Evolutionary conservation across 2,329 filamentous ascomycete genomes (phyloP).

Genomic region (Colletotrichum spinosum): DNA sequence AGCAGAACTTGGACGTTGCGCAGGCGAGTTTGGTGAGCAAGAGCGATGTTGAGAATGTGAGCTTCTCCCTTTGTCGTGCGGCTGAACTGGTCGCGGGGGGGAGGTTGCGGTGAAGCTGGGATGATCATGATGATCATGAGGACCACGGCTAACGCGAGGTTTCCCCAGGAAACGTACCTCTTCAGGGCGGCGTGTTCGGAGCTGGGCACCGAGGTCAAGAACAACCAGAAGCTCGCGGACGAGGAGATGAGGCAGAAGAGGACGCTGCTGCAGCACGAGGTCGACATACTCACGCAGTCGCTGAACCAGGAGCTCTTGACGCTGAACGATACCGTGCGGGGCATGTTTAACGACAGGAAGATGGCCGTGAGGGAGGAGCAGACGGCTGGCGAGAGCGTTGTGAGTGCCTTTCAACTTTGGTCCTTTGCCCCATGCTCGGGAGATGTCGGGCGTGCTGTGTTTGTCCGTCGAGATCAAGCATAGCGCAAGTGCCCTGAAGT

Average conservation of each 20-base stretch:
- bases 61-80: not conserved
- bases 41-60: slow-evolving; percentile 86
- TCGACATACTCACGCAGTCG: slow-evolving; percentile 90
- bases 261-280: slow-evolving; percentile 89
- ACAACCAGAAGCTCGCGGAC: slow-evolving; percentile 79
- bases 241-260: slow-evolving; percentile 87
- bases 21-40: slow-evolving; percentile 86
- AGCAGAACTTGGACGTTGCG: slow-evolving; percentile 83
- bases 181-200: slow-evolving; percentile 96
- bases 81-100: too few species aligned
- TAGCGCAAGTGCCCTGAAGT: too few species aligned
- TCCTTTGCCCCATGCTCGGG: not conserved
- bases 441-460: too few species aligned
- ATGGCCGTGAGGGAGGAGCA: slow-evolving; percentile 93
- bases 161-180: slow-evolving; percentile 79
- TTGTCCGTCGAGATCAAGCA: not conserved
- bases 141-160: not conserved
- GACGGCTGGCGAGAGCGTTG: slow-evolving; percentile 82
- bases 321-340: slow-evolving; percentile 91
- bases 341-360: slow-evolving; percentile 95
- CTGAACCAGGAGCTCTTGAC: slow-evolving; percentile 85
- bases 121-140: not conserved
- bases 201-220: slow-evolving; percentile 86
- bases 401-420: slow-evolving; percentile 53
- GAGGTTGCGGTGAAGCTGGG: too few species aligned